Base-by-base conservation (phyloP, 2,329 filamentous ascomycete genomes). In the Pestalotiopsis sp. region DNA sequence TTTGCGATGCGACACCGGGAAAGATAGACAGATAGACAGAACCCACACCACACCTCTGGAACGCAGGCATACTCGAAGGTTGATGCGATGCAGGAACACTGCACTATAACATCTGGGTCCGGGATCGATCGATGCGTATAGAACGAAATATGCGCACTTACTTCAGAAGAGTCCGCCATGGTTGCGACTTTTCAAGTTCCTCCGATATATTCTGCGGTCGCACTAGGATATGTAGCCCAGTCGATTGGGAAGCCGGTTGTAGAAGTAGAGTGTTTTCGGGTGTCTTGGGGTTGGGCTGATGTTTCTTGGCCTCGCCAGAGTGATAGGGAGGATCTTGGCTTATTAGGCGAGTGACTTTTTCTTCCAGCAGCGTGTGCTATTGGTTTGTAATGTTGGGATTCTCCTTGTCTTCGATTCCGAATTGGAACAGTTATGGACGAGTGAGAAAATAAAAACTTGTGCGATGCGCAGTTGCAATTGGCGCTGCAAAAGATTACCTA, bases 161-260 rank as follows among this genome's bases (percentile, higher is more conserved):
- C 64, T 23, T 66, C 64, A 25, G 64, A 13, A 25, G 64, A 13
- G 41, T 58, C 64, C 27, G 45, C 64, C 64, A 66, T 66, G 20
- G 23, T 58, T 39, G 64, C 64, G 64, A 58, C 64, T 58, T 63
- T 62, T 25, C 20, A 36, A 36, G 31, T 36, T 23, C 39, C 38
- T n/a, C 17, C 13, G 41, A 25, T 23, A 25, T 20, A 20, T 39
- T 14, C 62, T 45, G 45, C 31, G n/a, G 49, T 52, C 6, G 20
- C 36, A 58, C 25, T 25, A 36, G 20, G 45, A 39, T n/a, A 6
- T 20, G 27, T 36, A 62, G 27, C 13, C 25, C 23, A 59, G 23
- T 36, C 31, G 31, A 36, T 25, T 36, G 62, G 38, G n/a, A 20
- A 20, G 20, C 17, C 38, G 60, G 13, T 63, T 27, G 60, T 13